A percentile compares a stretch with the other conserved stretches of the same genome.
Evolutionary conservation across 78 protist genomes (phyloP).

Genomic region (Mantamonas sphyraenae): DNA sequence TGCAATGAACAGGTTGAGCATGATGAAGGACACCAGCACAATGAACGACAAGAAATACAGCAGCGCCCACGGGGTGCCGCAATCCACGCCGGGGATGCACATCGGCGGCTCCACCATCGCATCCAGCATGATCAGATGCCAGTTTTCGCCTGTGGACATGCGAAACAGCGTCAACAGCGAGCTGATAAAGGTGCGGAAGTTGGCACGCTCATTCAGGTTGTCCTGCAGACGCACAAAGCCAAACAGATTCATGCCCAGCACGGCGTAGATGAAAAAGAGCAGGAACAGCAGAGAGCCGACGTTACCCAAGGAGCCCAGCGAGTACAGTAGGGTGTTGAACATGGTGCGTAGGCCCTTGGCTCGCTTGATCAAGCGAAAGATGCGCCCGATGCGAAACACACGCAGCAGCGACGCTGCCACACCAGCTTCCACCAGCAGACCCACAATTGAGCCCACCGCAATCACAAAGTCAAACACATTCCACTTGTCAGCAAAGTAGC

Average conservation of each 20-base stretch:
- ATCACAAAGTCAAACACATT: slow-evolving; percentile 18
- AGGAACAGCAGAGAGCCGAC: slow-evolving; percentile 13
- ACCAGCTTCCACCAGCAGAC: not conserved
- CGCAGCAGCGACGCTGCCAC: not conserved
- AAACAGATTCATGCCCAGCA: slow-evolving; percentile 31
- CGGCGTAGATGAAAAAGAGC: slow-evolving; percentile 16
- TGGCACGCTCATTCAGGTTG: not conserved
- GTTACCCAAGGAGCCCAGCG: slow-evolving; percentile 18
- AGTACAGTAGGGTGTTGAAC: slow-evolving; percentile 5
- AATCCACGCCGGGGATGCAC: slow-evolving; percentile 16
- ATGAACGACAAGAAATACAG: slow-evolving; percentile 5
- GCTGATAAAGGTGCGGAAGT: slow-evolving; percentile 13
- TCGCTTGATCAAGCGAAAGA: not conserved
- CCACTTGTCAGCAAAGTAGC: not conserved
- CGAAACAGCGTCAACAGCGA: slow-evolving; percentile 16
- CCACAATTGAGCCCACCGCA: not conserved
- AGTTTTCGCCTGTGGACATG: slow-evolving; percentile 19
- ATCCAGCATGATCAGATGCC: slow-evolving; percentile 28
- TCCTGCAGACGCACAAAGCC: not conserved
- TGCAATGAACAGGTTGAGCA: slow-evolving; percentile 26
- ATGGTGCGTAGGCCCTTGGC: slow-evolving; percentile 7
- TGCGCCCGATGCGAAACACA: not conserved
- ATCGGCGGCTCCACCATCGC: not conserved
- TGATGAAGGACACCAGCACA: not conserved
- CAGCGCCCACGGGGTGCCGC: slow-evolving; percentile 13